Percentiles rank a stretch among this genome's conserved stretches.
Evolutionary conservation across 1,284 basidiomycete species (phyloP).

Genomic region (Laetiporus sulphureus): DNA sequence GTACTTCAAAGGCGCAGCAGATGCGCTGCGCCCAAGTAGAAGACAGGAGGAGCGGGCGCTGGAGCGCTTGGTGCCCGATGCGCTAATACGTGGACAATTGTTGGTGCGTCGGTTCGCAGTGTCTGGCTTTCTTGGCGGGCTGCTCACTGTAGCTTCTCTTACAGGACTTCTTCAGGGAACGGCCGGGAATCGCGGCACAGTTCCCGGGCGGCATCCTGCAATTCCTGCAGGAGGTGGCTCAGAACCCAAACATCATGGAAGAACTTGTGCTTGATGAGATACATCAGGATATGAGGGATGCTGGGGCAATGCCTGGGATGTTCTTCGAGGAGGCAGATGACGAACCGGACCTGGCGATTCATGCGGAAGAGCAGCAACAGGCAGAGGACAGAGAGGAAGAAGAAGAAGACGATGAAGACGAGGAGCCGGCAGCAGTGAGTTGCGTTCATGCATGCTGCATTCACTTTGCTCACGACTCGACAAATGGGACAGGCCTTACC

Average conservation of each 20-base stretch:
- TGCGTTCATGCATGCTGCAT: not conserved
- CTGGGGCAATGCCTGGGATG: constrained; percentile 24
- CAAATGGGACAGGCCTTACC: constrained; percentile 48
- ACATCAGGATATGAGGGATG: constrained; percentile 51
- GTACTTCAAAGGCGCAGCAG: constrained; percentile 67
- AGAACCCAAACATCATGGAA: too few relatives aligned
- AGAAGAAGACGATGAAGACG: constrained; percentile 25
- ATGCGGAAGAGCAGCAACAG: constrained; percentile 7
- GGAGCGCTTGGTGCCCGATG: constrained; percentile 51
- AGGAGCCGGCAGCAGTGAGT: constrained; percentile 40
- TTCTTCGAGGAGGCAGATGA: constrained; percentile 20
- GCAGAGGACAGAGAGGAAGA: constrained; percentile 15
- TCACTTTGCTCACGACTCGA: not conserved
- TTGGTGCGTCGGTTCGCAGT: constrained; percentile 30
- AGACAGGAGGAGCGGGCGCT: constrained; percentile 42
- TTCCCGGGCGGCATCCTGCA: constrained; percentile 61
- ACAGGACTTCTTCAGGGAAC: constrained; percentile 46
- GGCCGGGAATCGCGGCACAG: constrained; percentile 42
- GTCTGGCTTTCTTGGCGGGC: not conserved
- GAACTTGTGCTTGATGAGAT: constrained; percentile 51
- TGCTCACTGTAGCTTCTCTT: constrained; percentile 1
- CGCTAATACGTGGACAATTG: constrained; percentile 46
- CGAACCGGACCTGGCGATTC: constrained; percentile 25
- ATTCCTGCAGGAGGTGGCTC: constrained; percentile 51
- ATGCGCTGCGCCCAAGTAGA: constrained; percentile 34